These are phyloP conservation scores for Priceomyces fermenticarens DNA, from an alignment of 805 yeast genomes.

Conservation along the genomic window DNA sequence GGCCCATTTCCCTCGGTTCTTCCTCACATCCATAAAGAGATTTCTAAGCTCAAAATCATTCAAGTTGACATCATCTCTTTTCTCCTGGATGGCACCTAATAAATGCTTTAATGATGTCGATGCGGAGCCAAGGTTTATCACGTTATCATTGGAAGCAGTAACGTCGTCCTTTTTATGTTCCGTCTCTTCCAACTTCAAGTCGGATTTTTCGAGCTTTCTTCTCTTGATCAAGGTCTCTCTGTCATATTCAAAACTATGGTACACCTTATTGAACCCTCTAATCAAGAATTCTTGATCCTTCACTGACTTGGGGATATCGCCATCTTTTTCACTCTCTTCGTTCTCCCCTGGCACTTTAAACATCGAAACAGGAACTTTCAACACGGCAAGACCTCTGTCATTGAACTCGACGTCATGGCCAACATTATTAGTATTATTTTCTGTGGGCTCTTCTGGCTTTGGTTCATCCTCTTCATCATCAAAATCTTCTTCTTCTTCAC, in stretches of 20 bases:
- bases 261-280: conserved; percentile 66
- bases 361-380: conserved; percentile 33
- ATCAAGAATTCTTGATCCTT: conserved; percentile 47
- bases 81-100: conserved; percentile 70
- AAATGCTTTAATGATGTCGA: conserved; percentile 65
- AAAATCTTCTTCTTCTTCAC: conserved; percentile 38
- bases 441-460: conserved; percentile 5
- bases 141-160: conserved; percentile 17
- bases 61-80: conserved; percentile 69
- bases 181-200: conserved; percentile 55
- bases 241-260: conserved; percentile 76
- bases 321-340: conserved; percentile 6
- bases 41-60: conserved; percentile 82
- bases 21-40: conserved; percentile 86
- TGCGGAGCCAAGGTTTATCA: conserved; percentile 36
- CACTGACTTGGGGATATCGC: conserved; percentile 8
- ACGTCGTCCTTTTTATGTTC: conserved; percentile 7
- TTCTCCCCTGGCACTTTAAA: conserved; percentile 10
- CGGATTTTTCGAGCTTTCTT: conserved; percentile 75
- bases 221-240: conserved; percentile 72
- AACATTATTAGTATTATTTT: neutral
- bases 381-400: conserved; percentile 26
- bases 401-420: conserved; percentile 15
- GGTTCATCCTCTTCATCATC: conserved; percentile 19
- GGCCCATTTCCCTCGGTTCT: conserved; percentile 97